Evolutionary conservation across 2,329 filamentous ascomycete species (phyloP).

Genomic region (Pseudogymnoascus sp.): DNA sequence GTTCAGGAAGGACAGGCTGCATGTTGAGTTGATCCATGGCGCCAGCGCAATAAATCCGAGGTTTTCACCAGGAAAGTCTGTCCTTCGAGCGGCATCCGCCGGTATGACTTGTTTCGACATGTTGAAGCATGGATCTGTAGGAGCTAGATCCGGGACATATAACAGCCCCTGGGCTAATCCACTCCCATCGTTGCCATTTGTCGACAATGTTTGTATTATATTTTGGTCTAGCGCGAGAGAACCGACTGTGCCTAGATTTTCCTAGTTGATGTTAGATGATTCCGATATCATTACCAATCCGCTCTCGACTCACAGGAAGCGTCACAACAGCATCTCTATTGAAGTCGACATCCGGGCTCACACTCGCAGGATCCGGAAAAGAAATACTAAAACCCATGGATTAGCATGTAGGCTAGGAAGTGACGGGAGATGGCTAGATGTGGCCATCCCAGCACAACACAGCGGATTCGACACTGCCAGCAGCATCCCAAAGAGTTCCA

Average conservation of each 20-base stretch:
- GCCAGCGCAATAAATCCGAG: conserved; percentile 75
- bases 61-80: conserved; percentile 56
- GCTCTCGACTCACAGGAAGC: not conserved
- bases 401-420: not conserved
- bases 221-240: not conserved
- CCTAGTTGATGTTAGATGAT: not conserved
- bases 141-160: conserved; percentile 68
- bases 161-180: conserved; percentile 69
- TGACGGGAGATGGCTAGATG: not conserved
- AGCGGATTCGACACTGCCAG: not conserved
- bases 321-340: not conserved
- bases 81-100: conserved; percentile 62
- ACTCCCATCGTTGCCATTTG: conserved; percentile 51
- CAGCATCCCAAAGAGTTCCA: not conserved
- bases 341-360: not conserved
- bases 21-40: conserved; percentile 73
- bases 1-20: conserved; percentile 65
- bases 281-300: not conserved
- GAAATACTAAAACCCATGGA: not conserved
- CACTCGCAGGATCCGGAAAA: not conserved
- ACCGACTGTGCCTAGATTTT: not conserved
- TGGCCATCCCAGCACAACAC: not conserved
- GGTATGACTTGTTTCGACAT: conserved; percentile 62
- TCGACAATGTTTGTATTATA: conserved; percentile 71
- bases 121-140: conserved; percentile 54